These are phyloP conservation scores for Coemansia sp. DNA, from an alignment of 371 early-diverging fungal species.

Conservation along the genomic window DNA sequence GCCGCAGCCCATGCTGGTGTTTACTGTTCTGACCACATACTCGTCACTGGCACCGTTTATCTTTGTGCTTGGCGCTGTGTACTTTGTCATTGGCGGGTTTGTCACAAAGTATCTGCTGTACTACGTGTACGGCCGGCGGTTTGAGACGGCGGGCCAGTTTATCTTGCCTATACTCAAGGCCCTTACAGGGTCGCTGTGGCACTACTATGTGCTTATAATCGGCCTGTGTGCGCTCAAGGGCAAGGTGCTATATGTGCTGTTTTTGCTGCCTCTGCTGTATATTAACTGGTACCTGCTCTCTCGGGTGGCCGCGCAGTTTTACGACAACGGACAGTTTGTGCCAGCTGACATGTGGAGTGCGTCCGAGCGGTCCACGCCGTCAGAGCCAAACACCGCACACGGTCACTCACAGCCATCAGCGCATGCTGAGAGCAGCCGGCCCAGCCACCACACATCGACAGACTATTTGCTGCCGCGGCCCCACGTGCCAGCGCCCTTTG, in stretches of 20 bases:
- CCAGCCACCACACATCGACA: conserved; percentile 37
- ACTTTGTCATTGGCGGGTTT: conserved; percentile 71
- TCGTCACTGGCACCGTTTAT: conserved; percentile 84
- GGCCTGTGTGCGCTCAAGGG: conserved; percentile 71
- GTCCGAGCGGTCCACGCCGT: not conserved
- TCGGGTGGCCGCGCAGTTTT: conserved; percentile 39
- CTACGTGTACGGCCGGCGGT: conserved; percentile 80
- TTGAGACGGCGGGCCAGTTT: conserved; percentile 77
- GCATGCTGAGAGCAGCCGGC: not conserved
- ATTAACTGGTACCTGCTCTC: conserved; percentile 46
- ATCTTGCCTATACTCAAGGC: conserved; percentile 75
- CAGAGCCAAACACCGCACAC: not conserved
- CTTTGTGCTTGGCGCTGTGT: conserved; percentile 73
- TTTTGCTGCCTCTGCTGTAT: conserved; percentile 47
- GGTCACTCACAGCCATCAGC: not conserved
- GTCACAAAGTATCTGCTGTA: conserved; percentile 79
- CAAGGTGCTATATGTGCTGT: conserved; percentile 37
- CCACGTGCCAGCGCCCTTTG: conserved; percentile 31
- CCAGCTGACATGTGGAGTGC: conserved; percentile 37
- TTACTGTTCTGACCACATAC: conserved; percentile 84
- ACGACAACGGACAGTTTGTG: conserved; percentile 40
- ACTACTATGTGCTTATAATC: conserved; percentile 84
- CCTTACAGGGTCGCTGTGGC: conserved; percentile 72
- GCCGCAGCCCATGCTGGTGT: conserved; percentile 71
- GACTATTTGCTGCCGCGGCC: conserved; percentile 38